phyloP scores from a whole-genome alignment of 169 alveolate genomes.

The Plasmodium vinckei region DNA sequence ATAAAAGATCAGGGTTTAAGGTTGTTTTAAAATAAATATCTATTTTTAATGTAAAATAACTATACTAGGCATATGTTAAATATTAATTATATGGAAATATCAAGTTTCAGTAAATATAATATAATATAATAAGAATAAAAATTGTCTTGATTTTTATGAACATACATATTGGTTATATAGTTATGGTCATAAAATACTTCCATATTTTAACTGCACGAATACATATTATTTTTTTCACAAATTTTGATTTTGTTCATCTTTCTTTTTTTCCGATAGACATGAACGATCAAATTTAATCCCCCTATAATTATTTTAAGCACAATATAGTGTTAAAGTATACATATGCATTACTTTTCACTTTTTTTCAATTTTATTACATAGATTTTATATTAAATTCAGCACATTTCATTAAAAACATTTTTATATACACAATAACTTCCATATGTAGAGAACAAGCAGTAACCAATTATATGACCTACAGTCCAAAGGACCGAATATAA shows the following conservation, averaged over 20 bases:
- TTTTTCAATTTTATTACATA: background rate
- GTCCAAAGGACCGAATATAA: conserved; percentile 71
- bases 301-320: conserved; percentile 25
- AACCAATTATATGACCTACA: conserved; percentile 17
- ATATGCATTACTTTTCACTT: background rate
- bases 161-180: too few relatives aligned
- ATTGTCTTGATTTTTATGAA: too few relatives aligned
- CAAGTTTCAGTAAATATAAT: too few relatives aligned
- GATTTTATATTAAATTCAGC: background rate
- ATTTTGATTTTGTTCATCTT: background rate
- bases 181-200: background rate
- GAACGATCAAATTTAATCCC: conserved; percentile 22
- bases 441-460: conserved; percentile 16
- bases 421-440: too few relatives aligned
- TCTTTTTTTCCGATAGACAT: conserved; percentile 16
- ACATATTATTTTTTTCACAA: background rate
- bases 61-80: background rate
- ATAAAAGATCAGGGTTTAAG: too few relatives aligned
- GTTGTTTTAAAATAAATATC: background rate
- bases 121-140: too few relatives aligned
- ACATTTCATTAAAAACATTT: background rate
- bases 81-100: background rate
- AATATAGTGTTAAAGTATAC: background rate
- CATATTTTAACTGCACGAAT: background rate
- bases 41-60: background rate